Conservation (phyloP, 2,329 filamentous ascomycete genomes). For the Ustilaginoidea virens region DNA sequence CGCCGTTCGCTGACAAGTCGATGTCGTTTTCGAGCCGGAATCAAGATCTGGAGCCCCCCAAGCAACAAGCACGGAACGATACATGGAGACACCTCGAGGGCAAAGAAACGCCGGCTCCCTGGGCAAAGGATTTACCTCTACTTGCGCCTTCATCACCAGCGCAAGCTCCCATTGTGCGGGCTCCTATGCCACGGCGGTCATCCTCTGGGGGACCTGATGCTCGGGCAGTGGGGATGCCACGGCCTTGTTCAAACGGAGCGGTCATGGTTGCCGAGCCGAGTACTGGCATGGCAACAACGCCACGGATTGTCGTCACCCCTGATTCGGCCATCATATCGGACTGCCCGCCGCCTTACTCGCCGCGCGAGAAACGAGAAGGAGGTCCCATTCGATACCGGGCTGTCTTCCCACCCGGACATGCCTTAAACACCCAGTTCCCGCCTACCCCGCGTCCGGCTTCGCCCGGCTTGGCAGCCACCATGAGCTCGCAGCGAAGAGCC, state of each 20-base stretch:
- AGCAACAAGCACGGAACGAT: constrained; percentile 14
- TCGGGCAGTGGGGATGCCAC: constrained; percentile 2
- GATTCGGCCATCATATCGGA: constrained; percentile 12
- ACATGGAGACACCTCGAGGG: constrained; percentile 19
- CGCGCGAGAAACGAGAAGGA: constrained; percentile 23
- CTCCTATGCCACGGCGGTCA: constrained; percentile 19
- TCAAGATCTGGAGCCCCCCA: constrained; percentile 16
- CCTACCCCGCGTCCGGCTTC: constrained; percentile 47
- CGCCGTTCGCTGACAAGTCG: constrained; percentile 43
- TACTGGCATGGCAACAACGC: not conserved
- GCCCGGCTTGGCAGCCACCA: constrained; percentile 44
- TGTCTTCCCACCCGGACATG: constrained; percentile 40
- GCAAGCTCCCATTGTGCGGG: constrained; percentile 20
- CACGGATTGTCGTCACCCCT: constrained; percentile 2
- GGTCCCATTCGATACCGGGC: constrained; percentile 34
- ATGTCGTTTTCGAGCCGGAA: constrained; percentile 26
- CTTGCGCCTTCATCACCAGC: constrained; percentile 6
- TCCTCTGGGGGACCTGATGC: constrained; percentile 13
- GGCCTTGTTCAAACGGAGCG: not conserved
- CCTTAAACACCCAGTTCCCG: constrained; percentile 29
- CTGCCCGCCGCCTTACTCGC: constrained; percentile 41
- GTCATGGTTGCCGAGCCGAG: not conserved
- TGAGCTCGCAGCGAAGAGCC: constrained; percentile 46
- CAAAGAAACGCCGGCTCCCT: constrained; percentile 8
- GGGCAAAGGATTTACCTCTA: too few relatives aligned